phyloP scores from a whole-genome alignment of 2,329 filamentous ascomycete species.

The Podosphaera fusca region DNA sequence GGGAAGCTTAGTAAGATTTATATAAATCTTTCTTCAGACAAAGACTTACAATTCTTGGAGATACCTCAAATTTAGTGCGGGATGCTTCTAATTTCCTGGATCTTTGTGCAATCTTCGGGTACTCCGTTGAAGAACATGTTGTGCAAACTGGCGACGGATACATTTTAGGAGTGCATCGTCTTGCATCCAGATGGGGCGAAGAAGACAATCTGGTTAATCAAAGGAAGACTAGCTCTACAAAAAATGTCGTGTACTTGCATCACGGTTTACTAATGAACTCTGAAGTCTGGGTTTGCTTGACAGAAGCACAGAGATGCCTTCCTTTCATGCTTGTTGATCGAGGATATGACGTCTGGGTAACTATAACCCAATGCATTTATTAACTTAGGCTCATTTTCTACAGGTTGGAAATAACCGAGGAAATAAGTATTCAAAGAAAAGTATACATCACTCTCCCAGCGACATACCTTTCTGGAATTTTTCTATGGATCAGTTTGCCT shows the following conservation, averaged over 20 bases:
- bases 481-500: conserved; percentile 94
- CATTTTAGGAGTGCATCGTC: conserved; percentile 66
- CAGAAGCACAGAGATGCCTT: conserved; percentile 63
- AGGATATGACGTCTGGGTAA: conserved; percentile 87
- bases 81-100: conserved; percentile 83
- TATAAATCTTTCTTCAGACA: background rate
- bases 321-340: conserved; percentile 74
- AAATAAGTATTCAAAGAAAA: conserved; percentile 98
- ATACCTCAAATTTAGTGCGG: conserved; percentile 52
- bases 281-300: conserved; percentile 90
- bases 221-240: conserved; percentile 41
- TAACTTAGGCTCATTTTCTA: conserved; percentile 8
- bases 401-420: conserved; percentile 89
- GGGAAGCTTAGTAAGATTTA: conserved; percentile 33
- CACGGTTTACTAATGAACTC: conserved; percentile 97
- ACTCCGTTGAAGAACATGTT: conserved; percentile 87
- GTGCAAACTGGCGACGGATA: conserved; percentile 90
- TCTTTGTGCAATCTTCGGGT: conserved; percentile 76
- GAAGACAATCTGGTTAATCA: conserved; percentile 57
- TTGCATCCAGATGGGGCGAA: conserved; percentile 66
- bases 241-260: conserved; percentile 81
- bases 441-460: conserved; percentile 48
- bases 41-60: conserved; percentile 17
- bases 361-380: conserved; percentile 12
- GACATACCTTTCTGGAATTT: conserved; percentile 83